Evolutionary conservation across 768 basidiomycete species (phyloP), one percentile per base, ranked within the genome.

Genomic region (Boletus rubescentipes): DNA sequence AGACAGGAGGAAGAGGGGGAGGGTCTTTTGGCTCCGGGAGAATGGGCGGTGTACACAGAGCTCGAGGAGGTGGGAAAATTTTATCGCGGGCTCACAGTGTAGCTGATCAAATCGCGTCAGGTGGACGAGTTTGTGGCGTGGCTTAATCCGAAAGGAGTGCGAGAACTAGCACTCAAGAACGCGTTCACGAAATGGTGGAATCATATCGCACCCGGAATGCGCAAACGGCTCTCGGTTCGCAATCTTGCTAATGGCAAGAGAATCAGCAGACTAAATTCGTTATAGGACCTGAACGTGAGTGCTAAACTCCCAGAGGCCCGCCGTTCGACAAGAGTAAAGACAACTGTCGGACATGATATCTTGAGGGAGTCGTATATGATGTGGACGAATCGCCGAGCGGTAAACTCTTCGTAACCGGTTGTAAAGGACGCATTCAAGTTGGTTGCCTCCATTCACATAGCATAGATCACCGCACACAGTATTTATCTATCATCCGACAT

Each of bases 11-110:
- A 94, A 67, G 94, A 96, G 68, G 92, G 89, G 2, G 85, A 87
- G 21, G 86, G 86, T 9, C 77, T 87, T 64, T 75, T 98, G 39
- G 79, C 73, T 16, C 72, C 85, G 30, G 85, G 85, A 50, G 89
- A 96, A 61, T 99, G 96, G 96, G 94, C 84, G n/a, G 86, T 84
- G 18, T 96, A 91, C 71, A 85, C 89, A 46, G 87, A 90, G 55
- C 68, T 87, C 21, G 93, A 97, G 65, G 87, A 95, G 86, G 95
- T 95, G 60, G 54, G 51, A 26, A 50, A 35, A 34, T 37, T n/a
- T 29, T 34, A 15, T 48, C 44, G 5, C 21, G 2, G 23, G 21
- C 21, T 45, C 14, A 40, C 5, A 20, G 23, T 44, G 20, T 46
- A 10, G 38, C 59, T 62, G 54, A 70, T 39, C 14, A 42, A 20